Evolutionary conservation across 495 filamentous ascomycete genomes (phyloP).

Genomic region (Viridothelium virens): DNA sequence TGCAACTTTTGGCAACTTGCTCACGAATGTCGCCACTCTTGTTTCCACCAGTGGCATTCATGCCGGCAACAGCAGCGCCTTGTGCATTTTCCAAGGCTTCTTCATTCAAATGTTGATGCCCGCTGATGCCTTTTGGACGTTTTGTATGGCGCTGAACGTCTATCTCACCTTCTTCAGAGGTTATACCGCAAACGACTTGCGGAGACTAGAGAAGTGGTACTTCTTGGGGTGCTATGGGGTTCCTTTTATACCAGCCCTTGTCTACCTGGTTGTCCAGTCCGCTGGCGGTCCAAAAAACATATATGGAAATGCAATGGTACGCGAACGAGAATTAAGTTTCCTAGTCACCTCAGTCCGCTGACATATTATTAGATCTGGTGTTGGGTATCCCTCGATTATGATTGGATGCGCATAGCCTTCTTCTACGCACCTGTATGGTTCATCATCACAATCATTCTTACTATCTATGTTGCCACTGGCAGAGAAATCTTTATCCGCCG

Average conservation of each 20-base stretch:
- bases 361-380: slow-evolving; percentile 58
- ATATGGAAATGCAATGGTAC: slow-evolving; percentile 66
- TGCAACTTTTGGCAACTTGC: slow-evolving; percentile 74
- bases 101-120: slow-evolving; percentile 71
- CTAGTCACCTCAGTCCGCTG: slow-evolving; percentile 7
- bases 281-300: slow-evolving; percentile 44
- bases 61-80: slow-evolving; percentile 38
- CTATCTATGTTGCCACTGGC: slow-evolving; percentile 68
- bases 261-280: slow-evolving; percentile 54
- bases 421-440: slow-evolving; percentile 85
- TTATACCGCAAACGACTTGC: slow-evolving; percentile 59
- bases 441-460: slow-evolving; percentile 57
- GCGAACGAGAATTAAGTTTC: slow-evolving; percentile 11
- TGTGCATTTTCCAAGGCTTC: slow-evolving; percentile 73
- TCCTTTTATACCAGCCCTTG: slow-evolving; percentile 61
- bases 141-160: slow-evolving; percentile 85
- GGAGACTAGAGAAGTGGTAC: slow-evolving; percentile 65
- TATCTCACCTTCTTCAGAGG: slow-evolving; percentile 77
- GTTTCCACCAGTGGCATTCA: slow-evolving; percentile 55
- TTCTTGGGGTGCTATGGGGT: slow-evolving; percentile 65
- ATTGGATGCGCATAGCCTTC: slow-evolving; percentile 62
- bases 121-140: slow-evolving; percentile 71
- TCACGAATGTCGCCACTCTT: slow-evolving; percentile 71
- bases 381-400: slow-evolving; percentile 64
- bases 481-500: slow-evolving; percentile 56